Evolutionary conservation across 169 alveolate genomes (phyloP).

Genomic region (Cryptosporidium ubiquitum): DNA sequence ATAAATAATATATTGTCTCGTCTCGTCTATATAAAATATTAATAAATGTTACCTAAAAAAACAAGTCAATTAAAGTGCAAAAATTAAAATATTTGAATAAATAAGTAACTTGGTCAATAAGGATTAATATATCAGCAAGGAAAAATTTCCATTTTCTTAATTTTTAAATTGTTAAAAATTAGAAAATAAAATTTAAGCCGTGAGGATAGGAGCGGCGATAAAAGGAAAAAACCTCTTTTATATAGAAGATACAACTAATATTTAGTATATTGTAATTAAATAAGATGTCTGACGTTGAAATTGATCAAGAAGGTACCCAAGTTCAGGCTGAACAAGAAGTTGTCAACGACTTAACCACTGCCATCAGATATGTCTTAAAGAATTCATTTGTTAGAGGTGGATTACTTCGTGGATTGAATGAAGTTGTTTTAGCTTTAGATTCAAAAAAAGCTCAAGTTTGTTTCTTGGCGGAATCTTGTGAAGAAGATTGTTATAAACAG

Average conservation of each 20-base stretch:
- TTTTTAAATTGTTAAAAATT: neutral
- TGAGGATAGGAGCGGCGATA: slow-evolving; percentile 76
- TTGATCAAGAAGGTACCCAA: slow-evolving; percentile 69
- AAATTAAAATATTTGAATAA: neutral
- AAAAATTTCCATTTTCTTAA: neutral
- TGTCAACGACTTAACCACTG: slow-evolving; percentile 80
- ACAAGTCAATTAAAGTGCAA: neutral
- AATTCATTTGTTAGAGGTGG: slow-evolving; percentile 92
- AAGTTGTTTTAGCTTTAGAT: slow-evolving; percentile 94
- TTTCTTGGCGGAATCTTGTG: slow-evolving; percentile 93
- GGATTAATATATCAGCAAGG: neutral
- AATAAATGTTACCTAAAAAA: neutral
- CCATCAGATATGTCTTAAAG: slow-evolving; percentile 84
- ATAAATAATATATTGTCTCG: slow-evolving; percentile 53
- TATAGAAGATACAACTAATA: neutral
- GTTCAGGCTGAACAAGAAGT: slow-evolving; percentile 76
- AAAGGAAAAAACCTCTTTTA: neutral
- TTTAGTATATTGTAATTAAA: neutral
- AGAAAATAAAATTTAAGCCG: slow-evolving; percentile 27
- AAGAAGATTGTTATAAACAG: slow-evolving; percentile 94
- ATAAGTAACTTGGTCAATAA: neutral
- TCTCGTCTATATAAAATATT: slow-evolving; percentile 44
- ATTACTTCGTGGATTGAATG: slow-evolving; percentile 92
- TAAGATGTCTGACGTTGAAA: slow-evolving; percentile 63
- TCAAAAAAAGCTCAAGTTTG: slow-evolving; percentile 93